Percentiles rank a stretch among this genome's conserved stretches.
Conservation (phyloP, 495 filamentous ascomycete genomes). For the Aspergillus saccharolyticus region DNA sequence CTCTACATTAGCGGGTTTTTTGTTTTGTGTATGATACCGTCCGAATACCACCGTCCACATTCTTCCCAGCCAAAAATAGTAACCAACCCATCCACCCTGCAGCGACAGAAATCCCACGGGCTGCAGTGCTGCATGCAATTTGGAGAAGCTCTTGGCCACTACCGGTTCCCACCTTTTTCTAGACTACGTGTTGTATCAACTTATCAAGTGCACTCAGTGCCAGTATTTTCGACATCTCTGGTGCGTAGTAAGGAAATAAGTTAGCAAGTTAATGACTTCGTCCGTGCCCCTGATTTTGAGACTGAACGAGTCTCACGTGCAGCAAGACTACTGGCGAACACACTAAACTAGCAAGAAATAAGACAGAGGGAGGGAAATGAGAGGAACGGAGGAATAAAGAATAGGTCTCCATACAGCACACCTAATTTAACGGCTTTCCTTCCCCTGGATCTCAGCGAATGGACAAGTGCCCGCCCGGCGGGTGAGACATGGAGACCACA, state of each 20-base stretch:
- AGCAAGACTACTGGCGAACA: background rate
- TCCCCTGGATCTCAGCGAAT: background rate
- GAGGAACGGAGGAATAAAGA: no score
- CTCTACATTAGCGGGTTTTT: background rate
- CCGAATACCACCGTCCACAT: background rate
- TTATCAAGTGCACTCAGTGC: background rate
- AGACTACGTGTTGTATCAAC: background rate
- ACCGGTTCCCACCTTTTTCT: background rate
- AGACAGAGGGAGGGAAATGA: no score
- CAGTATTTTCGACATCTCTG: background rate
- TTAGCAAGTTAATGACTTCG: background rate
- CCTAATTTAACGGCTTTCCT: background rate
- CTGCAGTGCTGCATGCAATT: background rate
- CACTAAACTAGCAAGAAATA: background rate
- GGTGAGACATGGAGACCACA: background rate
- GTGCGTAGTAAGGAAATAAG: no score
- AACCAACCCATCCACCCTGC: background rate
- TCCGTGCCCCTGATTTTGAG: background rate
- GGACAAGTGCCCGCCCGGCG: background rate
- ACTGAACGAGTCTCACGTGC: background rate
- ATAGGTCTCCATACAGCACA: no score
- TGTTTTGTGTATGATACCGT: background rate
- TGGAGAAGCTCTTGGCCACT: no score
- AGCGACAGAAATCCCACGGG: no score
- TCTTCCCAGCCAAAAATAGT: background rate